A percentile compares a stretch with the other conserved stretches of the same genome.
Evolutionary conservation across 306 rosid genomes (phyloP).

Genomic region (Glycine latifolia): DNA sequence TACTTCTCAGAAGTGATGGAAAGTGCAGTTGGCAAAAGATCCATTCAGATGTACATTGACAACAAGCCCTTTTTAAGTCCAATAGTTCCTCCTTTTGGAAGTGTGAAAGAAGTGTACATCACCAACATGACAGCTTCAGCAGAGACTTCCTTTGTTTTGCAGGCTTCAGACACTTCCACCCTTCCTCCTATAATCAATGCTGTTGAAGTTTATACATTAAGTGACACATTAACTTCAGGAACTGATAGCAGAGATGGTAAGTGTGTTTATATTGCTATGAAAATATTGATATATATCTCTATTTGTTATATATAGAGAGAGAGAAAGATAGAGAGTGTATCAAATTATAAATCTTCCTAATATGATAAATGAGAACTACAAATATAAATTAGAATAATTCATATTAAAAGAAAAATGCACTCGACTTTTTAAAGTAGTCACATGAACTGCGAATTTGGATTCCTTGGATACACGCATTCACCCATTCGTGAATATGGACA

Average conservation of each 20-base stretch:
- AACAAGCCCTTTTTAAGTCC: slow-evolving; percentile 28
- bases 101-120: slow-evolving; percentile 47
- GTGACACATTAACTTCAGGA: slow-evolving; percentile 41
- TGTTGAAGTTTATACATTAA: slow-evolving; percentile 50
- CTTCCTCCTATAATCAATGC: slow-evolving; percentile 64
- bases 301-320: too few species aligned
- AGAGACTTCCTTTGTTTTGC: slow-evolving; percentile 36
- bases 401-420: background rate
- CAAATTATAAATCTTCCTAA: too few species aligned
- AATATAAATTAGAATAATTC: too few species aligned
- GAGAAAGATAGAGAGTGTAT: too few species aligned
- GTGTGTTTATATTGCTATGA: slow-evolving; percentile 1
- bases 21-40: slow-evolving; percentile 26
- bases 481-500: too few species aligned
- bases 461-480: too few species aligned
- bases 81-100: slow-evolving; percentile 51
- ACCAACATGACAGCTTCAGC: slow-evolving; percentile 51
- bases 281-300: background rate
- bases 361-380: too few species aligned
- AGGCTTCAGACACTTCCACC: slow-evolving; percentile 48
- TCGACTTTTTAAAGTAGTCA: background rate
- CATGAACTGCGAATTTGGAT: too few species aligned
- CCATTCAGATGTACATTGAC: slow-evolving; percentile 48
- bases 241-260: slow-evolving; percentile 52
- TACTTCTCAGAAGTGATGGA: too few species aligned